These are phyloP conservation scores for Copromyces sp. DNA, from an alignment of 495 filamentous ascomycete genomes.

Conservation along the genomic window DNA sequence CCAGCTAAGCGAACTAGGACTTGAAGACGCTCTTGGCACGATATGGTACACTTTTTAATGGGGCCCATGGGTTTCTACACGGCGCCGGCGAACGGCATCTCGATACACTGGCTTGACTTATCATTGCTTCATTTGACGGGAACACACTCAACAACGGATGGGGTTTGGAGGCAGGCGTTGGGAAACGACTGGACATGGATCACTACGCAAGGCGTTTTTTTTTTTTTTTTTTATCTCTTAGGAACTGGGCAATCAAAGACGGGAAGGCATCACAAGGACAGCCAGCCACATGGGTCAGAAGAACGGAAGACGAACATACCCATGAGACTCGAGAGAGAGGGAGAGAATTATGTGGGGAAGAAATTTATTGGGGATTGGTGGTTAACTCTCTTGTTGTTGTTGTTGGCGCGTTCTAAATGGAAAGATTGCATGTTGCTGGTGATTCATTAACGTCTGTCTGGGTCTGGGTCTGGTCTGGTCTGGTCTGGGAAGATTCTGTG, in stretches of 20 bases:
- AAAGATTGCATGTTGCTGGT: background rate
- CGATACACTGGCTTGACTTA: background rate
- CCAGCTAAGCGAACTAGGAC: slow-evolving; percentile 27
- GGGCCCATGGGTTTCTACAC: no score
- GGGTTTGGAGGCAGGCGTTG: background rate
- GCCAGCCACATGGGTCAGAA: background rate
- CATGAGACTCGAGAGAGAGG: background rate
- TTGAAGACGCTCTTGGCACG: slow-evolving; percentile 11
- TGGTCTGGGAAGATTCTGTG: background rate
- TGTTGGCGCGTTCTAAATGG: background rate
- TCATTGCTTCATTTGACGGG: background rate
- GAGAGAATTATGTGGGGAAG: background rate
- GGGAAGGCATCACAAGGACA: background rate
- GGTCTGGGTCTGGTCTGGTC: no score
- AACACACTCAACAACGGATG: background rate
- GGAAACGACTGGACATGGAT: background rate
- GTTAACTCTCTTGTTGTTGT: background rate
- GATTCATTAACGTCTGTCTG: background rate
- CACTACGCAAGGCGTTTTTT: background rate
- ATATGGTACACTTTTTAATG: background rate
- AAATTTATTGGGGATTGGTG: background rate
- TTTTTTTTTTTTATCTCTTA: background rate
- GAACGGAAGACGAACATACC: background rate
- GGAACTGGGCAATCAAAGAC: background rate
- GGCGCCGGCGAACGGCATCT: background rate